These are phyloP conservation scores for Lasiodiplodia sp. DNA, from an alignment of 2,329 filamentous ascomycete genomes.

Conservation along the genomic window DNA sequence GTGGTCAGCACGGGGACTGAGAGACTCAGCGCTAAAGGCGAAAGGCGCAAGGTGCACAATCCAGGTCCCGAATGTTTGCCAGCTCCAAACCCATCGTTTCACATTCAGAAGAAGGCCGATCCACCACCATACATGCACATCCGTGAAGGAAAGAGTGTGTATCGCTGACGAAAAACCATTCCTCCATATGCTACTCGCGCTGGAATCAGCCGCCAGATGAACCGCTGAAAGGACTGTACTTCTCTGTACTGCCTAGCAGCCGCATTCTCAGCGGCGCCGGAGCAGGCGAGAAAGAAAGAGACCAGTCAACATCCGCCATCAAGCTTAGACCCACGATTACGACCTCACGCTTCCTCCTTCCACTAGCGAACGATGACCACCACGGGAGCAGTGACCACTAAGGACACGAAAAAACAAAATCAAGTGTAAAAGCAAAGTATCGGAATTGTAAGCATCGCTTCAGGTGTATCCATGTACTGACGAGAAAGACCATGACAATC, in stretches of 20 bases:
- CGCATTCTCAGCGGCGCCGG: conserved; percentile 7
- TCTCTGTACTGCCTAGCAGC: background rate
- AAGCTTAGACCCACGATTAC: background rate
- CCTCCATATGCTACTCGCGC: background rate
- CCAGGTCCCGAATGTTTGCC: background rate
- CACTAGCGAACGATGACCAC: background rate
- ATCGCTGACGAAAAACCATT: background rate
- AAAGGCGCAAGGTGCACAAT: background rate
- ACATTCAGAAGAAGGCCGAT: background rate
- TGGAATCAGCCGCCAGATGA: background rate
- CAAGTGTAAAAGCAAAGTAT: background rate
- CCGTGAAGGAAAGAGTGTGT: background rate
- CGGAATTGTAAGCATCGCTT: background rate
- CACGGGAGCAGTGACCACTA: background rate
- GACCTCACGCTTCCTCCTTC: background rate
- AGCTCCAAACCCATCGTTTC: background rate
- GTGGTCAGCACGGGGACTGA: too few relatives aligned
- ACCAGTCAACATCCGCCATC: background rate
- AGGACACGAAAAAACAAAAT: background rate
- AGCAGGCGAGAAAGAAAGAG: background rate
- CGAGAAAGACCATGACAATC: background rate
- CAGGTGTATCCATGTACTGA: background rate
- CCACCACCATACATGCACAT: background rate
- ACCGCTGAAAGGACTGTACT: background rate
- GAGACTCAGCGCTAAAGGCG: too few relatives aligned